Percentiles rank a stretch among this genome's conserved stretches.
Conservation (phyloP, 139 green algal species). For the Micractinium sp. region DNA sequence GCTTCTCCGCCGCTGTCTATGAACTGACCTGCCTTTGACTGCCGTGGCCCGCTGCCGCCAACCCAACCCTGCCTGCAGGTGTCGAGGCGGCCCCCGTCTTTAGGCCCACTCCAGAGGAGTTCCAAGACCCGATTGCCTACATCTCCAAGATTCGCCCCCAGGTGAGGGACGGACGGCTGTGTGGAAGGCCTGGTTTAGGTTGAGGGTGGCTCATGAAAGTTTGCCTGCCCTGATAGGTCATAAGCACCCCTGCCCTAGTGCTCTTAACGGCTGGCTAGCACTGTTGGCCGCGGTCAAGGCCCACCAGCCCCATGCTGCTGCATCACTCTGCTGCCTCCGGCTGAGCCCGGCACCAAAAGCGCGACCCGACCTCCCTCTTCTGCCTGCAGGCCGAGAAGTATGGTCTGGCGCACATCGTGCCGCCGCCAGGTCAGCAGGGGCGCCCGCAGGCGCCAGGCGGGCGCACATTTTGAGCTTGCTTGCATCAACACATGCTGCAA, state of each 20-base stretch:
- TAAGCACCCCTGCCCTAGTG: too few relatives aligned
- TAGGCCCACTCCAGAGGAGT: conserved; percentile 82
- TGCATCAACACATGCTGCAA: too few relatives aligned
- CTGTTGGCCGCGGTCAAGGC: too few relatives aligned
- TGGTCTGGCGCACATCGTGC: conserved; percentile 90
- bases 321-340: too few relatives aligned
- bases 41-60: background rate
- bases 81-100: conserved; percentile 72
- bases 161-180: too few relatives aligned
- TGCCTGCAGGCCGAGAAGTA: conserved; percentile 60
- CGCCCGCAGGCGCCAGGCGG: background rate
- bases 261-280: too few relatives aligned
- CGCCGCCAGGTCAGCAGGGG: conserved; percentile 61
- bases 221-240: too few relatives aligned
- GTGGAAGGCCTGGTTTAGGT: too few relatives aligned
- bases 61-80: background rate
- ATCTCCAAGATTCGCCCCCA: conserved; percentile 68
- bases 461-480: background rate
- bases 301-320: too few relatives aligned
- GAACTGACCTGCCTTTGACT: background rate
- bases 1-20: background rate
- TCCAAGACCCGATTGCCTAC: conserved; percentile 83
- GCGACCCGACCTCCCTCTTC: too few relatives aligned
- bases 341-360: too few relatives aligned
- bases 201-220: too few relatives aligned